Conservation (phyloP, 2,329 filamentous ascomycete genomes). For the Cordyceps javanica region DNA sequence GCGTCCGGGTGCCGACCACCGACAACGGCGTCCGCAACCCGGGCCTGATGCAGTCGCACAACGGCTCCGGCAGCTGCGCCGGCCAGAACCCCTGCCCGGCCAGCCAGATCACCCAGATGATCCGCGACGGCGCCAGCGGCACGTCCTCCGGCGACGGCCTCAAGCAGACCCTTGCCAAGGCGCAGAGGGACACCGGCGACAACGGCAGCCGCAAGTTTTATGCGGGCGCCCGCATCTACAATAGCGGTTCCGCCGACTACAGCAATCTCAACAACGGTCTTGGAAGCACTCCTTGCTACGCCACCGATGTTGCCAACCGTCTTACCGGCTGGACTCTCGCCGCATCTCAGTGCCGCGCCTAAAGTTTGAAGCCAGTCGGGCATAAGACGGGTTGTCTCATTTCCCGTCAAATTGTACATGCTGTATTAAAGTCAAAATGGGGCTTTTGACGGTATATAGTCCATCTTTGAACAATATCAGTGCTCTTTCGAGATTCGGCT, state of each 20-base stretch:
- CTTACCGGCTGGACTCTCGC: constrained; percentile 11
- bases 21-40: constrained; percentile 11
- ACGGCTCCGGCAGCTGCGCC: constrained; percentile 1
- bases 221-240: constrained; percentile 3
- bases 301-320: constrained; percentile 5
- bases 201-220: constrained; percentile 2
- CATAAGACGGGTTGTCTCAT: background rate
- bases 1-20: constrained; percentile 10
- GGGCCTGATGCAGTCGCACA: constrained; percentile 12
- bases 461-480: background rate
- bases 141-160: constrained; percentile 5
- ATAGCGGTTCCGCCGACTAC: constrained; percentile 9
- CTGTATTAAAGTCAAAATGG: background rate
- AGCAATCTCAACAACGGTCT: constrained; percentile 2
- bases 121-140: constrained; percentile 1
- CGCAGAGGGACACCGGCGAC: constrained; percentile 3
- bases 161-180: background rate
- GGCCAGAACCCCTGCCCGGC: constrained; percentile 9
- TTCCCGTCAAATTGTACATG: background rate
- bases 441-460: background rate
- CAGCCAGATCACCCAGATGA: constrained; percentile 7
- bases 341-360: background rate
- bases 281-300: constrained; percentile 7
- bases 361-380: background rate
- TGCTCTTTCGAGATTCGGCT: background rate